Conservation (phyloP, 257 asterid species). For the Ilex asprella region DNA sequence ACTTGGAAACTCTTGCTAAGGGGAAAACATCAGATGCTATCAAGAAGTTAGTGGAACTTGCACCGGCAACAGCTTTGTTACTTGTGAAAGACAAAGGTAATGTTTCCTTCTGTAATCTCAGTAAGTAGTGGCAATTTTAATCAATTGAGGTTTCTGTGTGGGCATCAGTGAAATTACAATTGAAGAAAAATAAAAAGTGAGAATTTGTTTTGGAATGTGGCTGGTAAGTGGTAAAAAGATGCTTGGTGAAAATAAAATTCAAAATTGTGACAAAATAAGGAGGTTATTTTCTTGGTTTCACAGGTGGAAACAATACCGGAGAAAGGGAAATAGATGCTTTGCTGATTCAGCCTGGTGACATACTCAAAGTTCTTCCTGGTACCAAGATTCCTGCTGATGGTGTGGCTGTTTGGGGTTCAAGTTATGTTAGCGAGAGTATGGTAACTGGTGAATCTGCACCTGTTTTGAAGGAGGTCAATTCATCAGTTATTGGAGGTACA, state of each 20-base stretch:
- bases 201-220: too few species aligned
- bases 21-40: slow-evolving; percentile 99
- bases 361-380: slow-evolving; percentile 89
- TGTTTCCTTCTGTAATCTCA: slow-evolving; percentile 3
- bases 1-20: slow-evolving; percentile 88
- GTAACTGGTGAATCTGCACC: slow-evolving; percentile 97
- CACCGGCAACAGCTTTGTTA: slow-evolving; percentile 87
- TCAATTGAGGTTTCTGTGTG: too few species aligned
- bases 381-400: slow-evolving; percentile 92
- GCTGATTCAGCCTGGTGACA: slow-evolving; percentile 90
- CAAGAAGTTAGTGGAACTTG: slow-evolving; percentile 86
- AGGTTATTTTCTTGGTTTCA: slow-evolving; percentile 9
- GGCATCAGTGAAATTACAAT: too few species aligned
- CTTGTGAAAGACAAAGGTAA: slow-evolving; percentile 68
- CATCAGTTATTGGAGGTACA: slow-evolving; percentile 85
- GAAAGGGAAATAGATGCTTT: slow-evolving; percentile 93
- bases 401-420: slow-evolving; percentile 90
- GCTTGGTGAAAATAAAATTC: slow-evolving; percentile 4
- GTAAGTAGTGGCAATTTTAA: too few species aligned
- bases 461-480: slow-evolving; percentile 56
- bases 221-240: too few species aligned
- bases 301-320: slow-evolving; percentile 78
- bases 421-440: slow-evolving; percentile 95
- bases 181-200: too few species aligned
- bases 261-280: slow-evolving; percentile 5